Base-by-base conservation (phyloP, 2,329 filamentous ascomycete genomes). In the Lecanosticta acicola region DNA sequence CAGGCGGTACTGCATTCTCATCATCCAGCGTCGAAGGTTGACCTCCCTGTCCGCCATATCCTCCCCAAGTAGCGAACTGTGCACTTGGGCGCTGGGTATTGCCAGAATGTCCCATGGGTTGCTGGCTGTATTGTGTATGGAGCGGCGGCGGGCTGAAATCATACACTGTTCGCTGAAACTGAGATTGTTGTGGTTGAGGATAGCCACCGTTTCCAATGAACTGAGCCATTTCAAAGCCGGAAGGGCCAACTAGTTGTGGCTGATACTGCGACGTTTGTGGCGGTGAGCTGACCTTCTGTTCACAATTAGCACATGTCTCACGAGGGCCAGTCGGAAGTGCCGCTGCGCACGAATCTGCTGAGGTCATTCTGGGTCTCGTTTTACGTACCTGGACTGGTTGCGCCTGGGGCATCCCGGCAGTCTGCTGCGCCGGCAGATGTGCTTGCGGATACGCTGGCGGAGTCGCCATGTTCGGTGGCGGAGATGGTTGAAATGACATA, bases 1-100 rank as follows among this genome's bases (percentile, higher is more conserved):
- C 50, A 13, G 60, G 60, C 43, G 58, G 55, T 55, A 62, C 58
- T 41, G 60, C 58, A 41, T 60, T 61, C 44, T 63, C 60, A 37
- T 63, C 59, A 26, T 62, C 59, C 38, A 60, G 32, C 10, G 55
- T 55, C 32, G 59, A 49, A 9, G 56, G 54, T 33, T 51, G 47
- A 2, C 42, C 54, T 34, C 36, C 54, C 33, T 52, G 34, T 3
- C 53, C 57, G 5, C 48, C 45, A 45, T 63, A 63, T 8, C 61
- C 61, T 11, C 44, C 49, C 61, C 61, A 64, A 17, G 46, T 51
- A 3, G 59, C 59, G 34, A 64, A 64, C 32, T 64, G 61, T 13
- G 50, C 49, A 39, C 45, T 49, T 35, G 57, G 48, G n/a, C 39
- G 33, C 29, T 57, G 43, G 41, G 49, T 36, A 42, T 45, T 41